Conservation (phyloP, 164 flowering plant genomes). For the Sedum album region DNA sequence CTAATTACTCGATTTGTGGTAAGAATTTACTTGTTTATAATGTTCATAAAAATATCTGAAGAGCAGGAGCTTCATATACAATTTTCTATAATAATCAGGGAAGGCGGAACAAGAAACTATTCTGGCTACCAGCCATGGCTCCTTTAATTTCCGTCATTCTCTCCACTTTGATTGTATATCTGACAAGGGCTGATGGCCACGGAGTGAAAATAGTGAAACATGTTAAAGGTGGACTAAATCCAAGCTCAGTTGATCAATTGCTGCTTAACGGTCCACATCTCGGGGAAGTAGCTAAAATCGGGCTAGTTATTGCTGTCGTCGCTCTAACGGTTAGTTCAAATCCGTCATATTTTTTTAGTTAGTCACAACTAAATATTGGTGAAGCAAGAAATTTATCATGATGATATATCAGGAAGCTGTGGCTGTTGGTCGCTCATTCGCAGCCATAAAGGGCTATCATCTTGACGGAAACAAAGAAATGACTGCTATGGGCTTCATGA, state of each 20-base stretch:
- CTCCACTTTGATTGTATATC: constrained; percentile 45
- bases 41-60: no score
- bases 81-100: constrained; percentile 28
- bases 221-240: constrained; percentile 37
- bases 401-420: constrained; percentile 51
- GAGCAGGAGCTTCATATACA: neutral
- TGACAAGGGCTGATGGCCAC: constrained; percentile 34
- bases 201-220: constrained; percentile 41
- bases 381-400: neutral
- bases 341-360: neutral
- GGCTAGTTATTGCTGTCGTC: constrained; percentile 46
- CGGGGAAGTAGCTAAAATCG: constrained; percentile 40
- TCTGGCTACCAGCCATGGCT: constrained; percentile 76
- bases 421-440: constrained; percentile 78
- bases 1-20: constrained; percentile 50
- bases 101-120: constrained; percentile 45
- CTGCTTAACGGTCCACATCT: constrained; percentile 32
- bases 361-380: neutral
- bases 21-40: constrained; percentile 11
- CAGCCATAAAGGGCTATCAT: constrained; percentile 59
- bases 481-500: constrained; percentile 73
- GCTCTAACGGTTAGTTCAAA: constrained; percentile 51
- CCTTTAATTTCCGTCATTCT: constrained; percentile 56
- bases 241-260: constrained; percentile 44
- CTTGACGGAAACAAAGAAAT: constrained; percentile 86